These are phyloP conservation scores for Boletus coccyginus DNA, from an alignment of 768 basidiomycete genomes.

Conservation along the genomic window DNA sequence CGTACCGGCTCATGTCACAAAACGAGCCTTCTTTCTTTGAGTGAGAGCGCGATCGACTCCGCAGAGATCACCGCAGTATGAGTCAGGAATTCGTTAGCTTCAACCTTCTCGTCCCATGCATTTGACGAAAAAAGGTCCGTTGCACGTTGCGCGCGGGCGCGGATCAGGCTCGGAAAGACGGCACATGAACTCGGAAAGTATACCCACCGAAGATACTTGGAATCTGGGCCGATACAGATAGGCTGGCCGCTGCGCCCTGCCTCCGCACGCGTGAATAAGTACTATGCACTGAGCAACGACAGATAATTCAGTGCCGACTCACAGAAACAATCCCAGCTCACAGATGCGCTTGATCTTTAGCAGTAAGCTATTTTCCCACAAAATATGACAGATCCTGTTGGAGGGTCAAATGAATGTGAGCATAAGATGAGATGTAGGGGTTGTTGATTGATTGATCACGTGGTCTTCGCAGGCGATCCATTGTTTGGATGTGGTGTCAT, in stretches of 20 bases:
- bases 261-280: neutral
- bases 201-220: neutral
- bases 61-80: constrained; percentile 71
- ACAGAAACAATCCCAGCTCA: too few relatives aligned
- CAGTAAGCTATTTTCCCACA: too few relatives aligned
- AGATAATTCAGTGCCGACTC: too few relatives aligned
- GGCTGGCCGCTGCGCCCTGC: neutral
- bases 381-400: neutral
- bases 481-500: neutral
- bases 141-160: neutral
- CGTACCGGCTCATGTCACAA: too few relatives aligned
- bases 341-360: neutral
- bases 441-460: neutral
- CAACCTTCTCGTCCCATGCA: too few relatives aligned
- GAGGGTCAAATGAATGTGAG: neutral
- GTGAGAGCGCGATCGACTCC: constrained; percentile 64
- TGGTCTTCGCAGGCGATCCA: neutral
- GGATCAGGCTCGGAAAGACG: too few relatives aligned
- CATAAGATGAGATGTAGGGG: neutral
- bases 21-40: constrained; percentile 60
- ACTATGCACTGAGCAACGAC: neutral
- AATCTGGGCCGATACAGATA: neutral
- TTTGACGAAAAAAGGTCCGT: neutral
- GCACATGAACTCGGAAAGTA: too few relatives aligned
- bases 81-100: neutral